Conservation (phyloP, 139 green algal species). For the Tetraselmis striata region DNA sequence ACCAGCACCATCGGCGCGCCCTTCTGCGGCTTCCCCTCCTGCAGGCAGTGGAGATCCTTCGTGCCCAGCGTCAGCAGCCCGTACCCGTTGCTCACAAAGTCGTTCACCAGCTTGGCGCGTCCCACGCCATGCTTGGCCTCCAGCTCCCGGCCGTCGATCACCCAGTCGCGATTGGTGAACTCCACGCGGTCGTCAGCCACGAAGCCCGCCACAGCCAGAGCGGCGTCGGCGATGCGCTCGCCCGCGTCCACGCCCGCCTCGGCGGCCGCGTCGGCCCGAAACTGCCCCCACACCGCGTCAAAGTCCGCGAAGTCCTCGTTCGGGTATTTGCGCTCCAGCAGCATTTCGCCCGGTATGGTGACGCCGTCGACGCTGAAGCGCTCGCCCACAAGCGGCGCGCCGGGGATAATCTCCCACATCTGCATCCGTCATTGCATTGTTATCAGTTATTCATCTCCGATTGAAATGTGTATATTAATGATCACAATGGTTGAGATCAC, state of each 20-base stretch:
- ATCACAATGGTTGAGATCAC: no score
- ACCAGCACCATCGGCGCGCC: conserved; percentile 4
- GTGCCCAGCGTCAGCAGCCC: conserved; percentile 2
- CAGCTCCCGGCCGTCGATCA: background rate
- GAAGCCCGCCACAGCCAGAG: background rate
- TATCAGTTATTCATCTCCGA: no score
- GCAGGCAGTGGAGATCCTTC: background rate
- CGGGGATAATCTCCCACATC: background rate
- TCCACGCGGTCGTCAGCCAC: background rate
- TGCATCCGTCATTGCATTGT: no score
- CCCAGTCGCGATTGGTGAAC: conserved; percentile 7
- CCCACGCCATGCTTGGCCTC: background rate
- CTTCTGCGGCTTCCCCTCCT: background rate
- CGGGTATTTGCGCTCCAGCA: background rate
- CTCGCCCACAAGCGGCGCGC: background rate
- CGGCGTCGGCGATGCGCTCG: background rate
- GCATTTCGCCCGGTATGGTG: background rate
- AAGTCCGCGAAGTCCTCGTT: background rate
- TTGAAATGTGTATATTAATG: no score
- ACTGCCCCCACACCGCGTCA: background rate
- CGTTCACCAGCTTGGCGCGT: conserved; percentile 2
- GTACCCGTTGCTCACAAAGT: conserved; percentile 12
- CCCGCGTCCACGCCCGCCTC: background rate
- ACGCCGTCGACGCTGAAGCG: background rate
- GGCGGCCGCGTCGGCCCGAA: background rate